Evolutionary conservation across 306 rosid species (phyloP).

Genomic region (Gastrolobium villosum): DNA sequence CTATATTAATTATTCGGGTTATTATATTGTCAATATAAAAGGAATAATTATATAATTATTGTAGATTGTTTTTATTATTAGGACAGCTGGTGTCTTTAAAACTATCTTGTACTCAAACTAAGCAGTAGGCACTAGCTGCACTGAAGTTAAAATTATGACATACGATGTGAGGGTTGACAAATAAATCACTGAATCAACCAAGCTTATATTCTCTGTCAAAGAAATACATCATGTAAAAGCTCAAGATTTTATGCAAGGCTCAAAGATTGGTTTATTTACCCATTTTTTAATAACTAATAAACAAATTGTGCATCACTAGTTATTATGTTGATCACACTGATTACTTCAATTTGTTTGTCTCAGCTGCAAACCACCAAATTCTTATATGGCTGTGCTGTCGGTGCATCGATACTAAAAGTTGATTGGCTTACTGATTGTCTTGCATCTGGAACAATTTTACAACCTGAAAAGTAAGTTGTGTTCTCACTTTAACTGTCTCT

Average conservation of each 20-base stretch:
- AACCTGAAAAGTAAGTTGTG: slow-evolving; percentile 79
- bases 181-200: slow-evolving; percentile 13
- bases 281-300: neutral
- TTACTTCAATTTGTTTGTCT: slow-evolving; percentile 48
- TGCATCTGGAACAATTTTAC: slow-evolving; percentile 67
- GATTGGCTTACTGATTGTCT: slow-evolving; percentile 83
- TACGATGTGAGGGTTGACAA: neutral
- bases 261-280: neutral
- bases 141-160: slow-evolving; percentile 11
- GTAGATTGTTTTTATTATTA: no score
- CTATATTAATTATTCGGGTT: no score
- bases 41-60: no score
- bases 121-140: neutral
- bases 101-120: neutral
- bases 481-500: slow-evolving; percentile 23
- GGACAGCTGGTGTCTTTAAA: neutral
- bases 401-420: slow-evolving; percentile 72
- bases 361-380: slow-evolving; percentile 87
- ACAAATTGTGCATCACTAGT: slow-evolving; percentile 14
- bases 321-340: slow-evolving; percentile 10
- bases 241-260: slow-evolving; percentile 4
- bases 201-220: neutral
- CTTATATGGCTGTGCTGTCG: slow-evolving; percentile 90
- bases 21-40: no score
- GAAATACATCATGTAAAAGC: neutral